Conservation (phyloP, 495 filamentous ascomycete species). For the Tuber melanosporum region DNA sequence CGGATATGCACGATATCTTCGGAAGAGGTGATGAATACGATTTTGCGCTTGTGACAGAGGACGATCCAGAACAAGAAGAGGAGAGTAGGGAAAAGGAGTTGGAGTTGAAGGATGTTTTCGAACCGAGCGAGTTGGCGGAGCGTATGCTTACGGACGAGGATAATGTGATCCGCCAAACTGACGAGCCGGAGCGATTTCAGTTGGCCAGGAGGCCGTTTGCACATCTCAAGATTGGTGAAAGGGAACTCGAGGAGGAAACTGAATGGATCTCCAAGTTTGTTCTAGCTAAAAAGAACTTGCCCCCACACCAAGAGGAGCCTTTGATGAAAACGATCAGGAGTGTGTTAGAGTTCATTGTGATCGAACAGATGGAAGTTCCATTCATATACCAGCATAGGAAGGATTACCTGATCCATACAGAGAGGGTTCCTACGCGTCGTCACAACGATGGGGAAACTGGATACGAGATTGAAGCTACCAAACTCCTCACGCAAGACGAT, state of each 20-base stretch:
- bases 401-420: constrained; percentile 92
- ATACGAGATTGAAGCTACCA: constrained; percentile 72
- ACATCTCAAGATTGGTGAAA: constrained; percentile 49
- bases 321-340: constrained; percentile 84
- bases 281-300: constrained; percentile 66
- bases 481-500: constrained; percentile 84
- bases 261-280: constrained; percentile 84
- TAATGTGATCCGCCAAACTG: constrained; percentile 73
- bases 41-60: constrained; percentile 81
- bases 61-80: constrained; percentile 68
- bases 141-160: constrained; percentile 93
- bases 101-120: constrained; percentile 96
- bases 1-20: constrained; percentile 92
- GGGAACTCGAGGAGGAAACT: constrained; percentile 83
- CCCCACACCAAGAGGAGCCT: constrained; percentile 62
- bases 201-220: constrained; percentile 81
- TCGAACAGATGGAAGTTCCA: constrained; percentile 87
- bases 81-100: constrained; percentile 65
- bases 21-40: constrained; percentile 91
- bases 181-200: constrained; percentile 92
- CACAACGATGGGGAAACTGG: constrained; percentile 58
- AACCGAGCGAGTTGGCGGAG: constrained; percentile 87
- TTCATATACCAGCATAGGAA: constrained; percentile 98
- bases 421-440: constrained; percentile 56
- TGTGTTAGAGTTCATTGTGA: constrained; percentile 89